Base-by-base conservation (phyloP, 306 rosid genomes). In the Medicago lupulina region DNA sequence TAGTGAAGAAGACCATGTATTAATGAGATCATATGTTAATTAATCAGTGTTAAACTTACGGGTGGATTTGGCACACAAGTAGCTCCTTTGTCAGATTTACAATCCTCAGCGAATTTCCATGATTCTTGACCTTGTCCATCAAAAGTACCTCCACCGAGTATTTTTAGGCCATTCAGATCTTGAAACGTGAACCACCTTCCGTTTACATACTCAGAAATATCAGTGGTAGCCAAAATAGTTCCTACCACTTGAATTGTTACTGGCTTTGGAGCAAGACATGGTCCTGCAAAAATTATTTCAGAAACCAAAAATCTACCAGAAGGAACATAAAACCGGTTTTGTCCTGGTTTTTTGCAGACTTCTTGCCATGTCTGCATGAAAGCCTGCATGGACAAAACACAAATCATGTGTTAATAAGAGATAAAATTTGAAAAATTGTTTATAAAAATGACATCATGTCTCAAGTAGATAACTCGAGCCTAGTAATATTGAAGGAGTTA, bases 361-460 rank as follows among this genome's bases (percentile, higher is more conserved):
- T 83, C 88, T 74, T 67, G 17, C 97, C 97, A 95, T 76, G 95
- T 83, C 4, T 15, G 15, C 67, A 92, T 80, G 85, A 95, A 88
- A 46, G 83, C 76, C 98, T 94, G 83, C 86, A 19, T 41, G 7
- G 3, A 67, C 51, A 40, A 58, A 58, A 58, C 7, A 9, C 63
- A 57, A 57, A 57, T 57, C 15, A 3, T 8, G n/a, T 15, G 10
- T 58, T 54, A 17, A 51, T 16, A 16, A 51, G 54, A 49, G 17
- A 49, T 49, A 6, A 14, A 5, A 7, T 49, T 49, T 49, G 54
- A 49, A 46, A 59, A 34, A 4, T 34, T 4, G 38, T 34, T 34
- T 34, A 34, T 34, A 34, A 40, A 9, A 39, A 39, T 39, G 2
- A 0, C 43, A 39, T 39, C 8, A 39, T 39, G 43, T 39, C 9